Base-by-base conservation (phyloP, 371 early-diverging fungal genomes). In the Catenaria anguillulae region DNA sequence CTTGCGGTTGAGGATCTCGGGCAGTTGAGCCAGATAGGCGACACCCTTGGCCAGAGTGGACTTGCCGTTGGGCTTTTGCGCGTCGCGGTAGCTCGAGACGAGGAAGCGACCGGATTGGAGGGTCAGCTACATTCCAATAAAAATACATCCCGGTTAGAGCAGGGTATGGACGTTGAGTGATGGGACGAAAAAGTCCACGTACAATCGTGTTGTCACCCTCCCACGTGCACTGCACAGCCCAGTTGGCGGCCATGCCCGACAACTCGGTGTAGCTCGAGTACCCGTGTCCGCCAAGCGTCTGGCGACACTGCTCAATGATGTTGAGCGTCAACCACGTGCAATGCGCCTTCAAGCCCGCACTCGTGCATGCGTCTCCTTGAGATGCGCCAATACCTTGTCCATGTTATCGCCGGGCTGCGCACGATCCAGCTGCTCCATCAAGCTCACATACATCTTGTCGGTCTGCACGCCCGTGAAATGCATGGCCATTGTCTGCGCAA, bases 161-260 rank as follows among this genome's bases (percentile, higher is more conserved):
- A 31, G 19, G 12, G n/a, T 55, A 24, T 55, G n/a, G 19, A 46
- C 48, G n/a, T 46, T 46, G 21, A n/a, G 48, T 46, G n/a, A 46
- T 19, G 48, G 19, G n/a, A n/a, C n/a, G n/a, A n/a, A n/a, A n/a
- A n/a, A n/a, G n/a, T n/a, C n/a, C n/a, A n/a, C n/a, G n/a, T 4
- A 55, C 36, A 40, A 26, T 68, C 52, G 52, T 29, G 17, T 50
- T 50, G 31, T 50, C 52, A 6, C 52, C 52, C 65, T 76, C 92
- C 92, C 92, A 90, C 36, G 92, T 90, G 74, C 92, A 91, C 66
- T 91, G 91, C 33, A 92, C 92, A 52, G 90, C 88, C 75, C 91
- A 92, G 73, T 92, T 90, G 63, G 82, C 78, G 75, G 89, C 89
- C 69, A 88, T 83, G 48, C 79, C 78, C 59, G 93, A 84, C 35